A percentile compares a stretch with the other conserved stretches of the same genome.
Evolutionary conservation across 23 red algal genomes (phyloP).

Genomic region (Rhodosorus marinus): DNA sequence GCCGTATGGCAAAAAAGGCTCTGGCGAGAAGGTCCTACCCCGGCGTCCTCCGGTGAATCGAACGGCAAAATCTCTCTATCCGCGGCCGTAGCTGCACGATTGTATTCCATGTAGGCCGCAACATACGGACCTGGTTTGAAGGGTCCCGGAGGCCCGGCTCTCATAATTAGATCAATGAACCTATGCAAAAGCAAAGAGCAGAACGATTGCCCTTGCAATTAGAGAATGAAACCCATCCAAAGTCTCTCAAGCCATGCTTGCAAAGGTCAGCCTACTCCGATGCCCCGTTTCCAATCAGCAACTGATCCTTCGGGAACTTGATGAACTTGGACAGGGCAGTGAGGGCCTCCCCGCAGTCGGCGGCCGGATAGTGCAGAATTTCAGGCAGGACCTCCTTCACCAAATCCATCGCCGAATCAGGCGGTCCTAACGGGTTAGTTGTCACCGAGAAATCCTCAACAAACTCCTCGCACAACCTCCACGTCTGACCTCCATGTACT

Average conservation of each 20-base stretch:
- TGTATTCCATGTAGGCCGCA: slow-evolving; percentile 88
- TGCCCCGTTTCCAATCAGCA: slow-evolving; percentile 94
- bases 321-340: slow-evolving; percentile 25
- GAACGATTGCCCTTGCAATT: not conserved
- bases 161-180: slow-evolving; percentile 93
- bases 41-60: slow-evolving; percentile 2
- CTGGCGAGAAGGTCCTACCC: too few relatives aligned
- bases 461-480: slow-evolving; percentile 53
- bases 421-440: slow-evolving; percentile 85
- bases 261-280: too few relatives aligned
- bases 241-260: not conserved
- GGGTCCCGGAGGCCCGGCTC: slow-evolving; percentile 31
- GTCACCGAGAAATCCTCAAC: slow-evolving; percentile 89
- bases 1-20: too few relatives aligned
- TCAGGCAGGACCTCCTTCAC: slow-evolving; percentile 22
- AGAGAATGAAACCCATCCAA: not conserved
- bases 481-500: slow-evolving; percentile 93
- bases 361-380: slow-evolving; percentile 87
- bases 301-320: slow-evolving; percentile 21
- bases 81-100: slow-evolving; percentile 75
- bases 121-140: slow-evolving; percentile 67
- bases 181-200: too few relatives aligned
- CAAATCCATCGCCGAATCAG: slow-evolving; percentile 20
- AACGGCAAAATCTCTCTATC: slow-evolving; percentile 18
- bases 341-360: slow-evolving; percentile 41